Evolutionary conservation across 2,329 filamentous ascomycete genomes (phyloP).

Genomic region (Botrytis elliptica): DNA sequence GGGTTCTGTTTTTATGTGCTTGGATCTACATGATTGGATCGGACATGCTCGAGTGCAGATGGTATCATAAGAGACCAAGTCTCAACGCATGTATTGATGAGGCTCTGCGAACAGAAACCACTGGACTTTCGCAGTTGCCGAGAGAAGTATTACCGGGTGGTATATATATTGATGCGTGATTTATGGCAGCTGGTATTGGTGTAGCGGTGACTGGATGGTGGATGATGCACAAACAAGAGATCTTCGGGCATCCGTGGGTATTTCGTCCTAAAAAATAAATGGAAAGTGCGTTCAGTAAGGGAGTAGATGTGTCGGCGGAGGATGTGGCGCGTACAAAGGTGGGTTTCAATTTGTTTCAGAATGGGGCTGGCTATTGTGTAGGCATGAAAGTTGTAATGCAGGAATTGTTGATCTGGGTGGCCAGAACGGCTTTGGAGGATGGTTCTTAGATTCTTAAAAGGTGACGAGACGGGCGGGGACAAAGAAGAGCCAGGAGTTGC

Average conservation of each 20-base stretch:
- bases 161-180: slow-evolving; percentile 32
- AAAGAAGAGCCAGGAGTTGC: background rate
- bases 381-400: no score
- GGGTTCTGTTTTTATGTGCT: slow-evolving; percentile 9
- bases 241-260: no score
- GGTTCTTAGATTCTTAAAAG: slow-evolving; percentile 28
- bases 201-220: no score
- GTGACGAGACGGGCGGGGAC: slow-evolving; percentile 13
- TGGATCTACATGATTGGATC: background rate
- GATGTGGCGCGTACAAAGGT: no score
- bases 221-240: no score
- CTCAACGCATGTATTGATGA: background rate
- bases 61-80: background rate
- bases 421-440: no score
- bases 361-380: no score
- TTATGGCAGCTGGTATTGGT: slow-evolving; percentile 38
- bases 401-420: no score
- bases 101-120: background rate
- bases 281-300: no score
- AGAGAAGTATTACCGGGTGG: slow-evolving; percentile 29
- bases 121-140: background rate
- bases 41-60: background rate
- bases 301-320: no score
- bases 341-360: no score
- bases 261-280: no score